Percentiles rank a stretch among this genome's conserved stretches.
phyloP scores from a whole-genome alignment of 1,284 basidiomycete species.

The Grifola frondosa region DNA sequence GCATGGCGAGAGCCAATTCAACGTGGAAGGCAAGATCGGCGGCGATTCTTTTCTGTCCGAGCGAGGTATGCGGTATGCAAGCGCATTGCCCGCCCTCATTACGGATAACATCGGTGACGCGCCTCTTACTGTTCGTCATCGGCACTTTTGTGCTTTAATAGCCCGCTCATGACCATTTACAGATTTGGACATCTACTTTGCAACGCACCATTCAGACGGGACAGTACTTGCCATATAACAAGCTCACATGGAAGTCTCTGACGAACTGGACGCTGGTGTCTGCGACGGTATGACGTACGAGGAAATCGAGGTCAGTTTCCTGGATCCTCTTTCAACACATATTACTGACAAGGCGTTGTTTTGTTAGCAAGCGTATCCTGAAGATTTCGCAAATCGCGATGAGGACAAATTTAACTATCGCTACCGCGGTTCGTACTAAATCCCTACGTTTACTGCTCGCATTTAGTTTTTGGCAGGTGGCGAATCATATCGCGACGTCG shows the following conservation, averaged over 20 bases:
- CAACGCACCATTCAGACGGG: slow-evolving; percentile 93
- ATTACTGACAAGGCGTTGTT: not conserved
- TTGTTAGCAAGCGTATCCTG: slow-evolving; percentile 84
- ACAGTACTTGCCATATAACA: slow-evolving; percentile 79
- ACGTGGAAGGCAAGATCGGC: slow-evolving; percentile 96
- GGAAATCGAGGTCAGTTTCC: slow-evolving; percentile 82
- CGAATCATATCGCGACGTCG: slow-evolving; percentile 94
- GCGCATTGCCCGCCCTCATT: slow-evolving; percentile 84
- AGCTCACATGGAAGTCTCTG: slow-evolving; percentile 99
- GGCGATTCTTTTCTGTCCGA: slow-evolving; percentile 90
- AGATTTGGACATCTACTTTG: slow-evolving; percentile 97
- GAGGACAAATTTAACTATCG: slow-evolving; percentile 99
- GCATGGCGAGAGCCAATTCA: slow-evolving; percentile 98
- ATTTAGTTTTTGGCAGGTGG: slow-evolving; percentile 51
- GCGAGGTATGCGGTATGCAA: slow-evolving; percentile 84
- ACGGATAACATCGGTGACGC: slow-evolving; percentile 90
- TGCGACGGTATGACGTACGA: slow-evolving; percentile 99
- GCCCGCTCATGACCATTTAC: not conserved
- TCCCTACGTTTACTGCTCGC: not conserved
- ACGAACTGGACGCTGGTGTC: slow-evolving; percentile 98
- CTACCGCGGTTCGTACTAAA: slow-evolving; percentile 64
- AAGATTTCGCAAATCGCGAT: slow-evolving; percentile 98
- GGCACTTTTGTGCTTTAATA: not conserved
- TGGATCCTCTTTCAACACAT: not conserved
- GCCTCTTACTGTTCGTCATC: slow-evolving; percentile 71